Base-by-base conservation (phyloP, 2,329 filamentous ascomycete species). In the Drechslera avenae region DNA sequence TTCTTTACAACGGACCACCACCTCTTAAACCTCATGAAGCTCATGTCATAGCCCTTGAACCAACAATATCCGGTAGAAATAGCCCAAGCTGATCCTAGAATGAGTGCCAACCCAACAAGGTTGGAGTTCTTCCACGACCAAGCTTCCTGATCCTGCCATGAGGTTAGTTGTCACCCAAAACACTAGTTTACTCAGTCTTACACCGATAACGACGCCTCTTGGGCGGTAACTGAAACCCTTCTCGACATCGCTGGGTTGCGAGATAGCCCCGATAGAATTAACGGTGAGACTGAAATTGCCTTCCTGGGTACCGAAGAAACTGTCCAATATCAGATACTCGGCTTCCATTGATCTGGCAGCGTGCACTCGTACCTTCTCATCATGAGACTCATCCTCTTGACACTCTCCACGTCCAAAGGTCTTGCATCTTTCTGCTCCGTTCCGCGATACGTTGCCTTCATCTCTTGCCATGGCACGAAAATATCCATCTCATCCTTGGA, bases 331-430 rank as follows among this genome's bases (percentile, higher is more conserved):
- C 43, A 73, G 64, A 32, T 16, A 13, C 3, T 28, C 7, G 6
- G 12, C 2, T 3, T 3, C n/a, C 3, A 18, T 19, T 4, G 14
- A 26, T 17, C 6, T 19, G 10, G 23, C 28, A 13, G n/a, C 6
- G 19, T 13, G 13, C 9, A 13, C 36, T 40, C 10, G 39, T 72
- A 90, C 89, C 90, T 94, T 69, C 90, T 78, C 79, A 89, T 88
- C 90, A 94, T 92, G 52, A 94, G 78, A 42, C 85, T 86, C 23
- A 93, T 76, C 39, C 88, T 79, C 73, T 83, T 87, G 32, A 94
- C 77, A 35, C 77, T 76, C 39, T 76, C 77, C 56, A 82, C 63
- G 60, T 91, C 77, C 59, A 94, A 69, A 4, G 81, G 78, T 49
- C 78, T 71, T 0, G 83, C 83, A 72, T 88, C 85, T 14, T 81